Evolutionary conservation across 495 filamentous ascomycete genomes (phyloP).

Genomic region (Penicillium antarcticum): DNA sequence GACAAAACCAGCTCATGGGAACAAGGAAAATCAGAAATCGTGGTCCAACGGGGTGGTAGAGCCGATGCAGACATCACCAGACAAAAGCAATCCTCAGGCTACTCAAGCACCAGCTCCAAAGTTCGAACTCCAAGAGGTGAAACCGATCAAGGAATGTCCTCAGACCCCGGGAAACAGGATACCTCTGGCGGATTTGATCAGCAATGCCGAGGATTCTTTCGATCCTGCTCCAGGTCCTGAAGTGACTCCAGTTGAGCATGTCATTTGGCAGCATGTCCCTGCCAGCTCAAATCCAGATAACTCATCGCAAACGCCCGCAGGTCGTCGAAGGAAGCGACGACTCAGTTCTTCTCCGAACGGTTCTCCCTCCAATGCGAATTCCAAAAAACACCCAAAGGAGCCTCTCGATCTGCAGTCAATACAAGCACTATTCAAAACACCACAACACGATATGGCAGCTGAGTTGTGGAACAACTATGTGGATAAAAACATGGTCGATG

Average conservation of each 20-base stretch:
- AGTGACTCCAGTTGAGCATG: constrained; percentile 65
- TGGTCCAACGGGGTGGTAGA: constrained; percentile 42
- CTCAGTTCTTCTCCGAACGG: constrained; percentile 79
- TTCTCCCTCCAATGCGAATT: constrained; percentile 57
- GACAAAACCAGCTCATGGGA: constrained; percentile 21
- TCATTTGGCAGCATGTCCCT: constrained; percentile 65
- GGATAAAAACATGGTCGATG: constrained; percentile 41
- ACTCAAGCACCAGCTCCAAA: background rate
- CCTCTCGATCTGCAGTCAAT: constrained; percentile 49
- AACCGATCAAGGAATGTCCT: constrained; percentile 48
- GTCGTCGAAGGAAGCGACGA: constrained; percentile 64
- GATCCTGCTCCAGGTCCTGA: constrained; percentile 36
- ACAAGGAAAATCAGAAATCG: constrained; percentile 39
- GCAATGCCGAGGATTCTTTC: constrained; percentile 60
- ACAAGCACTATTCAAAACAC: constrained; percentile 62
- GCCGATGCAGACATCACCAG: constrained; percentile 21
- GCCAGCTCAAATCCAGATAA: constrained; percentile 40
- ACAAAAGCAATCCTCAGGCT: constrained; percentile 21
- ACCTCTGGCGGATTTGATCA: constrained; percentile 76
- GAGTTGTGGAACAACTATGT: constrained; percentile 87
- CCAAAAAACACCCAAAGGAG: constrained; percentile 39
- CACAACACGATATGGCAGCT: constrained; percentile 74
- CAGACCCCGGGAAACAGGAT: constrained; percentile 74
- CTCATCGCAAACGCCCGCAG: constrained; percentile 45
- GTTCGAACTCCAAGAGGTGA: constrained; percentile 22